Percentiles rank a stretch among this genome's conserved stretches.
Conservation (phyloP, 1,139 yeast species). For the Pichia sp. region DNA sequence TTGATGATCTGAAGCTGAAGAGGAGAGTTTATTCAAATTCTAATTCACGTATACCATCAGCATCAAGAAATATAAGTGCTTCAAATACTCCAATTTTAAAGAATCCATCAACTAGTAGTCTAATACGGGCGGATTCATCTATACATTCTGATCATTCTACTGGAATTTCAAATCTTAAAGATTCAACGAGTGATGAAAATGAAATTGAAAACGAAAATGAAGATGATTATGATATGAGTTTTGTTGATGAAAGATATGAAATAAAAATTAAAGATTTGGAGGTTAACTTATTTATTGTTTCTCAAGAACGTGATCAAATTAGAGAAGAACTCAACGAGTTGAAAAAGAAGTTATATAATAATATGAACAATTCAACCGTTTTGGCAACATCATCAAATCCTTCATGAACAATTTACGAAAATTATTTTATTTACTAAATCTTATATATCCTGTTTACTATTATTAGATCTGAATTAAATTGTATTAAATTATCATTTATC, state of each 20-base stretch:
- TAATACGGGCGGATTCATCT: neutral
- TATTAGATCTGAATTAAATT: neutral
- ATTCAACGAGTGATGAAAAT: conserved; percentile 6
- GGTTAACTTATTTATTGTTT: conserved; percentile 73
- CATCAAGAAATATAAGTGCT: conserved; percentile 9
- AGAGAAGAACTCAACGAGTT: conserved; percentile 55
- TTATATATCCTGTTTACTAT: neutral
- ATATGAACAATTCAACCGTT: neutral
- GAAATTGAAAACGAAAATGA: conserved; percentile 23
- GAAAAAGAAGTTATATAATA: conserved; percentile 41
- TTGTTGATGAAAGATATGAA: conserved; percentile 59
- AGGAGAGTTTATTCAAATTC: conserved; percentile 32
- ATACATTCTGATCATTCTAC: neutral
- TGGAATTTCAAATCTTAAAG: neutral
- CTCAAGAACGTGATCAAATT: conserved; percentile 78
- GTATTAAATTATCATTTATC: neutral
- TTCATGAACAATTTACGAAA: neutral
- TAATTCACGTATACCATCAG: conserved; percentile 10
- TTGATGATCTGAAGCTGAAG: conserved; percentile 59
- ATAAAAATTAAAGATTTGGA: conserved; percentile 76
- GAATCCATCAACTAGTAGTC: neutral
- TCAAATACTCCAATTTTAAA: neutral
- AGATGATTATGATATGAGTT: conserved; percentile 16
- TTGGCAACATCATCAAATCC: neutral
- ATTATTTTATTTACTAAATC: neutral